These are phyloP conservation scores for Fusarium anthophilum DNA, from an alignment of 2,329 filamentous ascomycete genomes.

Conservation along the genomic window DNA sequence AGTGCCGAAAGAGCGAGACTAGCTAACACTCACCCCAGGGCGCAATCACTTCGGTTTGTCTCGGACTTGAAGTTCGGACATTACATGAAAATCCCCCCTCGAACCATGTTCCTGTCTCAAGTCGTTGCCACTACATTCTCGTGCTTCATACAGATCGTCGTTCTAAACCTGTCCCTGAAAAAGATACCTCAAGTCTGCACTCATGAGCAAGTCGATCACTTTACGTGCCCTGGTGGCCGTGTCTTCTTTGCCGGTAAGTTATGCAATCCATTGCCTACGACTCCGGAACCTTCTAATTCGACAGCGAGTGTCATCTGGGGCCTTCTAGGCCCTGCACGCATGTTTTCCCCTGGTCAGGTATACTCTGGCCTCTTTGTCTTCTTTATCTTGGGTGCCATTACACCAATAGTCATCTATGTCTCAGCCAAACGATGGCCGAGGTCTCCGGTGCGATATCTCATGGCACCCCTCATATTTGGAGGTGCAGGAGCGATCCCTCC, in stretches of 20 bases:
- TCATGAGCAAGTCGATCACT: conserved; percentile 63
- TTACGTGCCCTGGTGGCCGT: conserved; percentile 70
- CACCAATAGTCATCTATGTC: conserved; percentile 63
- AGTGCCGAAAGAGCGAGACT: neutral
- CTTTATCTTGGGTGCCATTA: conserved; percentile 65
- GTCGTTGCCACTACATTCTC: conserved; percentile 73
- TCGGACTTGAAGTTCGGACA: conserved; percentile 76
- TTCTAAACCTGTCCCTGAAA: conserved; percentile 69
- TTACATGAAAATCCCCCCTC: conserved; percentile 76
- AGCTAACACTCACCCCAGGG: conserved; percentile 45
- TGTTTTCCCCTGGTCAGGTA: conserved; percentile 70
- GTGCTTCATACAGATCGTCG: conserved; percentile 71
- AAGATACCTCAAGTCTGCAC: conserved; percentile 73
- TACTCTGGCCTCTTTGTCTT: conserved; percentile 69
- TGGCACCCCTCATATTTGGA: conserved; percentile 71
- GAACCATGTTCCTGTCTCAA: conserved; percentile 73
- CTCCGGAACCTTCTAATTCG: neutral
- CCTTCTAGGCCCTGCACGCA: conserved; percentile 69
- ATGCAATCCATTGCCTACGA: neutral
- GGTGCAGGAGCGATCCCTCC: conserved; percentile 67
- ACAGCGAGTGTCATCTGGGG: conserved; percentile 63
- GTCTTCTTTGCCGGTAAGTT: conserved; percentile 69
- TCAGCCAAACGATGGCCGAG: conserved; percentile 60
- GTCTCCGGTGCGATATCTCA: conserved; percentile 62
- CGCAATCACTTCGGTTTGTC: conserved; percentile 71